Base-by-base conservation (phyloP, 192 early-diverging fungal genomes). In the Coemansia nantahalensis region DNA sequence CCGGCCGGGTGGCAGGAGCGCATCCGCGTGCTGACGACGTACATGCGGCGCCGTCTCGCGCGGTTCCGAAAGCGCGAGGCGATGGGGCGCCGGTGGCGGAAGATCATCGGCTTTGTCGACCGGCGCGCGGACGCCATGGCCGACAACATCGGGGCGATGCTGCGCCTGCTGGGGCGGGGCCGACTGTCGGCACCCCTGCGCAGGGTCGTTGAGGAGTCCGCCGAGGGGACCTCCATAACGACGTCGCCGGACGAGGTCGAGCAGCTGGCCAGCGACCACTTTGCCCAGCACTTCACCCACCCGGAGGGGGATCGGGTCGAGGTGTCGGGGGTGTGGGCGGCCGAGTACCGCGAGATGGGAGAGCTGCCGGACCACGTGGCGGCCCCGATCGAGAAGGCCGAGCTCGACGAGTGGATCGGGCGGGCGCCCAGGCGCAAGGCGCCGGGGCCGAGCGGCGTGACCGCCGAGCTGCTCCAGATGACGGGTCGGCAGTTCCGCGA, bases 371-470 rank as follows among this genome's bases (percentile, higher is more conserved):
- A 4, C 5, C 1, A 7, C 0, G 10, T 30, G 18, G 28, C 28
- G 0, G 9, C 16, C 1, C 45, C 45, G 18, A 48, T 48, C n/a
- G 12, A 8, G 2, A 8, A 2, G 32, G 31, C 28, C 13, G 47
- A 48, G 47, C 34, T 48, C 2, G 47, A 48, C 34, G 13, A 15
- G 5, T 48, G 47, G 47, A 32, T 48, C 16, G 33, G 17, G n/a
- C 36, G 9, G 15, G 6, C 38, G 10, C 54, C 36, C 1, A 8
- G 18, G 13, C 18, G n/a, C 11, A 54, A 54, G 28, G 54, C 45
- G 1, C 44, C 52, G 1, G 42, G 52, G 5, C 44, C 9, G 5
- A 47, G 44, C 28, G 36, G 54, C 0, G 36, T 55, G 4, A 17
- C 19, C 2, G 45, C 45, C 17, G 44, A 55, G 12, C 0, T 45